These are phyloP conservation scores for Aureobasidium zeae DNA, from an alignment of 2,329 filamentous ascomycete genomes.

Conservation along the genomic window DNA sequence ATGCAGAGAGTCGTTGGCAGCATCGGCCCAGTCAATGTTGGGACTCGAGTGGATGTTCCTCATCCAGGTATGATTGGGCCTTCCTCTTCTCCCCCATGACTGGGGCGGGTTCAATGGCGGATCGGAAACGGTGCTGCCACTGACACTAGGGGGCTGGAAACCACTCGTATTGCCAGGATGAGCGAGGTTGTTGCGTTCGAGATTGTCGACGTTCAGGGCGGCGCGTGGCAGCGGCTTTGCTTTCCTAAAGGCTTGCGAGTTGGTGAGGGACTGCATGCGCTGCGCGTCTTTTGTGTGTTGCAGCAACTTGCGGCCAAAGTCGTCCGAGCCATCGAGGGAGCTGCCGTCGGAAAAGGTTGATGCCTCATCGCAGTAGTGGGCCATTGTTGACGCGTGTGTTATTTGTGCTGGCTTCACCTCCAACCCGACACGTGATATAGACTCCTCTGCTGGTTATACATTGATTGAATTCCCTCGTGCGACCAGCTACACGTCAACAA, in stretches of 20 bases:
- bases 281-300: conserved; percentile 35
- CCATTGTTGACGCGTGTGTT: conserved; percentile 8
- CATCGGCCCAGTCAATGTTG: conserved; percentile 23
- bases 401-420: neutral
- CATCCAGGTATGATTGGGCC: conserved; percentile 35
- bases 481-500: too few relatives aligned
- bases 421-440: neutral
- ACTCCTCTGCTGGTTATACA: neutral
- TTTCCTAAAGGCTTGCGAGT: conserved; percentile 33
- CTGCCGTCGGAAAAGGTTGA: conserved; percentile 29
- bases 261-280: conserved; percentile 23
- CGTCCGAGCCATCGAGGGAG: conserved; percentile 36
- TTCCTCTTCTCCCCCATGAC: conserved; percentile 40
- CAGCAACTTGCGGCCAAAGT: conserved; percentile 38
- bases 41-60: conserved; percentile 27
- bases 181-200: conserved; percentile 27
- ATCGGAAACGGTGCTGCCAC: conserved; percentile 32
- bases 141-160: conserved; percentile 18
- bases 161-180: neutral
- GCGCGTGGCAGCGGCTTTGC: conserved; percentile 33
- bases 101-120: conserved; percentile 37
- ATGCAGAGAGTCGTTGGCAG: conserved; percentile 31
- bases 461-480: too few relatives aligned
- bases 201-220: conserved; percentile 35
- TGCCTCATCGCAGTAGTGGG: conserved; percentile 20